Conservation (phyloP, 2,329 filamentous ascomycete species). For the Lasiodiplodia sp. region DNA sequence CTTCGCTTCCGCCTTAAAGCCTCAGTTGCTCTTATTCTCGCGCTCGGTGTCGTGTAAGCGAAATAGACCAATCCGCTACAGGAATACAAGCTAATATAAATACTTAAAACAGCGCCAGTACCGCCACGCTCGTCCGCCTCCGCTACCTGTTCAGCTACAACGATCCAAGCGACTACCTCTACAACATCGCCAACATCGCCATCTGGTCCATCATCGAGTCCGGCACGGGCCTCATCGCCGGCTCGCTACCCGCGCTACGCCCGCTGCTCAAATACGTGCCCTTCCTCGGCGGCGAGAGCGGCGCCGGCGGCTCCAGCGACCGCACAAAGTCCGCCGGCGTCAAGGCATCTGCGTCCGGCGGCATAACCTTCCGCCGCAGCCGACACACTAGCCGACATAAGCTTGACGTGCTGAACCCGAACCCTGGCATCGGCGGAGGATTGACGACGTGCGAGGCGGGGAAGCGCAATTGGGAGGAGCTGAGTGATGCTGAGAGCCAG, state of each 20-base stretch:
- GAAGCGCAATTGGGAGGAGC: not conserved
- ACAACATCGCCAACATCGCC: slow-evolving; percentile 49
- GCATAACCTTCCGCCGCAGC: too few species aligned
- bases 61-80: too few species aligned
- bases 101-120: slow-evolving; percentile 39
- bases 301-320: slow-evolving; percentile 30
- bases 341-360: too few species aligned
- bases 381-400: too few species aligned
- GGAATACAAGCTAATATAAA: slow-evolving; percentile 28
- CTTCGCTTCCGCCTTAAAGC: slow-evolving; percentile 54
- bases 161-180: slow-evolving; percentile 51
- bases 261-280: slow-evolving; percentile 46
- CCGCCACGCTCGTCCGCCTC: slow-evolving; percentile 53
- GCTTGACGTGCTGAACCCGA: too few species aligned
- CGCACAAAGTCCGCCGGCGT: not conserved
- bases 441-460: not conserved
- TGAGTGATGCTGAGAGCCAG: slow-evolving; percentile 42
- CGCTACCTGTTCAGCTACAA: slow-evolving; percentile 51
- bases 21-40: slow-evolving; percentile 54
- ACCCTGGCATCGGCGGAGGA: not conserved
- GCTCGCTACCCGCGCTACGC: slow-evolving; percentile 55
- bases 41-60: slow-evolving; percentile 53
- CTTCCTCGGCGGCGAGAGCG: slow-evolving; percentile 37
- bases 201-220: slow-evolving; percentile 59
- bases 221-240: slow-evolving; percentile 59